These are phyloP conservation scores for Diaporthe velutina DNA, from an alignment of 2,329 filamentous ascomycete genomes.

Conservation along the genomic window DNA sequence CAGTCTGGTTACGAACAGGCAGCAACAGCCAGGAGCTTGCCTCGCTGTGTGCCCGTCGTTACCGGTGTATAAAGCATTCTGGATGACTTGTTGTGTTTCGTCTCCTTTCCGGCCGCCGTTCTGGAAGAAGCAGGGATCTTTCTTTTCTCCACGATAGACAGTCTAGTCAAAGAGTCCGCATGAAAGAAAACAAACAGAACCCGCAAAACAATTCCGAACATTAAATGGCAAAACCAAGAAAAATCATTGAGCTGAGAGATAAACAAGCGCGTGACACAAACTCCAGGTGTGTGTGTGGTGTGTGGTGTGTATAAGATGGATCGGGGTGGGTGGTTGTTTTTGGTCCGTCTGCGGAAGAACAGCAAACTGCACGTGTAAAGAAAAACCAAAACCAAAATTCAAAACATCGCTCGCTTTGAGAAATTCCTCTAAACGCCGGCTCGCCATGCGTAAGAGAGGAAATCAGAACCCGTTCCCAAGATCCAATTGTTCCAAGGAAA, in stretches of 20 bases:
- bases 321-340: constrained; percentile 33
- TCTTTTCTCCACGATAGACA: constrained; percentile 17
- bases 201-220: constrained; percentile 28
- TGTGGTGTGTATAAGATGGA: constrained; percentile 40
- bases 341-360: constrained; percentile 20
- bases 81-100: constrained; percentile 34
- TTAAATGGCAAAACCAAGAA: constrained; percentile 40
- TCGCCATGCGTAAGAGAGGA: constrained; percentile 32
- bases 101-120: constrained; percentile 39
- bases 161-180: constrained; percentile 35
- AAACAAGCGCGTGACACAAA: constrained; percentile 43
- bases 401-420: constrained; percentile 31
- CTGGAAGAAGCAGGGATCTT: constrained; percentile 30
- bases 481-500: constrained; percentile 28
- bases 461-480: constrained; percentile 28
- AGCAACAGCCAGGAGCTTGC: not conserved
- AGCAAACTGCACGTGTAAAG: constrained; percentile 32
- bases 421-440: constrained; percentile 32
- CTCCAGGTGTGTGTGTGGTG: constrained; percentile 39
- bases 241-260: constrained; percentile 41
- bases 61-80: constrained; percentile 33
- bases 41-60: not conserved
- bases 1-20: constrained; percentile 19
- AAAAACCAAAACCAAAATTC: not conserved
- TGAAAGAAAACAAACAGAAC: constrained; percentile 29